Base-by-base conservation (phyloP, 208 protist species). In the Angomonas deanei region DNA sequence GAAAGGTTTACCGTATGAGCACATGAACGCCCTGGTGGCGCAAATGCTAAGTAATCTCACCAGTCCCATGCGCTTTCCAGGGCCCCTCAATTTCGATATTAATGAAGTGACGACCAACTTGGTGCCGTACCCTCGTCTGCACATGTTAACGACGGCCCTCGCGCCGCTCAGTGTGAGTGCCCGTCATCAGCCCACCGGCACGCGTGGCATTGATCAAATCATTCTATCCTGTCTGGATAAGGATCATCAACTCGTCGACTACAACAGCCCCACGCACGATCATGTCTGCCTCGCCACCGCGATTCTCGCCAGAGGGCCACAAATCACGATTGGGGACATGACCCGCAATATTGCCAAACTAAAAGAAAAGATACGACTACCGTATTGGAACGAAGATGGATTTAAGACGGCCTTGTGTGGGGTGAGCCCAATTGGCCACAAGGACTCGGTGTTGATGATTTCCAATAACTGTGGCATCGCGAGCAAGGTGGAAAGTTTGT, bases 81-180 rank as follows among this genome's bases (percentile, higher is more conserved):
- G 97, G 0, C 76, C 92, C 28, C 82, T 99, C 21, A 99, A 99
- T 73, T 93, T 98, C 69, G 97, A 99, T 72, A 91, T 99, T 32
- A 98, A 98, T 74, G 97, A 99, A 59, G 88, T 99, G 61, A 97
- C 94, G 0, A 98, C 96, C 8, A 98, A 98, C 64, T 78, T 99
- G 8, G 95, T 99, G n/a, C 97, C 97, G 2, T 99, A 93, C 66
- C 95, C 97, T 1, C 75, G 87, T 3, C 73, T 98, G 60, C 83
- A 98, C 38, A 87, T 98, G 62, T 61, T 99, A 13, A 86, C 93
- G 19, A 70, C 95, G 1, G 81, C 90, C 2, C 78, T 99, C 60
- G 85, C 94, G 2, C 96, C 97, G 23, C 80, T 98, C 47, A 84
- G 76, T 36, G 78, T 84, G n/a, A 81, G 72, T 6, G 54, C 84